phyloP scores from a whole-genome alignment of 192 early-diverging fungal genomes.

The Umbelopsis ramanniana region DNA sequence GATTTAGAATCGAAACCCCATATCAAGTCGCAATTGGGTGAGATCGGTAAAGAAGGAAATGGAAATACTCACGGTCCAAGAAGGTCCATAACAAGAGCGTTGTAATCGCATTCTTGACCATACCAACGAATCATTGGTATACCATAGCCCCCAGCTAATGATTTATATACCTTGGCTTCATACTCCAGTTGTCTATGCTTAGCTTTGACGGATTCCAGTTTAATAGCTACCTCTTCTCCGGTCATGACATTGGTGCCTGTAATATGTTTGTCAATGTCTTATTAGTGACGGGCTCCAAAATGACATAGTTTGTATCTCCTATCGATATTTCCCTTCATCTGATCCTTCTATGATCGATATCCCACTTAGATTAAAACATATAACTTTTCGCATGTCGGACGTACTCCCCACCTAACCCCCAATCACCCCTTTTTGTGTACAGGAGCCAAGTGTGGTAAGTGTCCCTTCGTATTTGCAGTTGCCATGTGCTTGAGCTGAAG shows the following conservation, averaged over 20 bases:
- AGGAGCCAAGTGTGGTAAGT: background rate
- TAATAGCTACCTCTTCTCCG: conserved; percentile 97
- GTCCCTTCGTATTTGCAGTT: background rate
- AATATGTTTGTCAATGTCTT: background rate
- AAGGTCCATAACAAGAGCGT: conserved; percentile 88
- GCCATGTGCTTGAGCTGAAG: conserved; percentile 1
- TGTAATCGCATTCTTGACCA: conserved; percentile 82
- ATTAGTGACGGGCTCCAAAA: conserved; percentile 11
- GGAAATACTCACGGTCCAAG: conserved; percentile 64
- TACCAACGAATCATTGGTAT: conserved; percentile 90
- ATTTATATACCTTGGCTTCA: conserved; percentile 95
- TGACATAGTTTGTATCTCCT: background rate
- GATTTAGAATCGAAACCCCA: too few relatives aligned
- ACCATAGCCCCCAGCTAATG: conserved; percentile 89
- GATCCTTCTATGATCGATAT: background rate
- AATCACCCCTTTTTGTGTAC: background rate
- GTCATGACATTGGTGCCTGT: conserved; percentile 85
- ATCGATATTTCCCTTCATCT: background rate
- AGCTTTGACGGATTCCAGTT: conserved; percentile 93
- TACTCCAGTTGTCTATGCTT: conserved; percentile 98
- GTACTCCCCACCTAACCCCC: background rate
- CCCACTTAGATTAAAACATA: background rate
- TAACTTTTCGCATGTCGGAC: background rate
- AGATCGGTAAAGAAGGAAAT: background rate
- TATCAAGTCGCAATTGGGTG: too few relatives aligned